Base-by-base conservation (phyloP, 2,329 filamentous ascomycete genomes). In the Verticillium isaacii region DNA sequence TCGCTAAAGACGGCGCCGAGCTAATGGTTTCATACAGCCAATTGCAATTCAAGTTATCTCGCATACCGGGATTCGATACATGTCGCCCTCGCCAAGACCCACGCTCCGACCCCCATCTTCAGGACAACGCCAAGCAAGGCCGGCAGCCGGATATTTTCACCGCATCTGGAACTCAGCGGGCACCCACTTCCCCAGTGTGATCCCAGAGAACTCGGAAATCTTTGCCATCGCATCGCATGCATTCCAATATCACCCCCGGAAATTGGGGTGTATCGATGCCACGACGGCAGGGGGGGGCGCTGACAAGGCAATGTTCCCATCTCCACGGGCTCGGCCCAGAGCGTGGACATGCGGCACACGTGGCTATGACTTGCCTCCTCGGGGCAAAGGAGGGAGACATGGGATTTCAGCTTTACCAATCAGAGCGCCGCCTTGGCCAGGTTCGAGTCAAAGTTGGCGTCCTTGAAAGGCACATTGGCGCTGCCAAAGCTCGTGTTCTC, bases 381-480 rank as follows among this genome's bases (percentile, higher is more conserved):
- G 45, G 5, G 29, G 29, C 5, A 29, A 29, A 29, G 4, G 29
- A 29, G 29, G 29, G 29, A 29, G 29, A 6, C 4, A 29, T 29
- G 29, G 5, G 1, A 5, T 29, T 6, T 29, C 29, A 6, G n/a
- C 39, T 9, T n/a, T 4, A 14, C 12, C n/a, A 50, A 19, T 25
- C 60, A 65, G 32, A 64, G 52, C 19, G 60, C 63, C 7, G 64
- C 64, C 37, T 63, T 60, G 36, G 45, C 64, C 8, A 66, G 63
- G 59, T 66, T 66, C 58, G 29, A 52, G 36, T 25, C 29, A 32
- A 66, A 66, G 62, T 63, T 66, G 56, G 34, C 57, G 8, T 65
- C 57, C 55, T 66, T 66, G 61, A 79, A 79, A 3, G 77, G 76
- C 58, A 78, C 76, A 62, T 69, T 78, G 29, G 74, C 77, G 45